A percentile compares a stretch with the other conserved stretches of the same genome.
Evolutionary conservation across 1,284 basidiomycete species (phyloP).

Genomic region (Heimioporus retisporus): DNA sequence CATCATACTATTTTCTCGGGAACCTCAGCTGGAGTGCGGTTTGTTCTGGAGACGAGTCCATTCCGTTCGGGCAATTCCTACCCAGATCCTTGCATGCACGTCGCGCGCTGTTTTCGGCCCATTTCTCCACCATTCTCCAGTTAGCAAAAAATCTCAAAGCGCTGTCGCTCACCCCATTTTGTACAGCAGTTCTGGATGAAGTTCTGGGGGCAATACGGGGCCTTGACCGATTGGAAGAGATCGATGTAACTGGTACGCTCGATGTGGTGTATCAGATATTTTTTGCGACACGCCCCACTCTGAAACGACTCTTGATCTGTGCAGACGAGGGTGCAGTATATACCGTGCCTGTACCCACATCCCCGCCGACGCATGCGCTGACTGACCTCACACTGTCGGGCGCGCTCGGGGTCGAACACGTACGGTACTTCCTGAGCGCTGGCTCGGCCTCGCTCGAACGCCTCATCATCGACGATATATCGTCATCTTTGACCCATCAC

Average conservation of each 20-base stretch:
- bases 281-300: neutral
- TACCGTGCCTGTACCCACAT: neutral
- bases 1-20: too few relatives aligned
- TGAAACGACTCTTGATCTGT: neutral
- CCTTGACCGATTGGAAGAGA: neutral
- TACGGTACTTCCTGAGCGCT: neutral
- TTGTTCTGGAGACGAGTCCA: too few relatives aligned
- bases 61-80: too few relatives aligned
- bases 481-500: too few relatives aligned
- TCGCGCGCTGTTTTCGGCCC: neutral
- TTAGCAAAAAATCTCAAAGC: neutral
- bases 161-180: neutral
- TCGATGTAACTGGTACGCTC: neutral
- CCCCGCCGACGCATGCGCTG: neutral
- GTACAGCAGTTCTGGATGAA: too few relatives aligned
- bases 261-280: neutral
- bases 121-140: constrained; percentile 4
- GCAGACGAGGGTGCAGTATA: too few relatives aligned
- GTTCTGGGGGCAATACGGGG: neutral
- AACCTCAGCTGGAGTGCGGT: too few relatives aligned
- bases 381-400: neutral
- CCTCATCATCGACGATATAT: neutral
- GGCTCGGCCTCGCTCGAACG: neutral
- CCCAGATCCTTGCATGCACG: neutral
- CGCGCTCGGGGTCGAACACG: neutral